phyloP scores from a whole-genome alignment of 192 early-diverging fungal genomes.

The Rhizoclosmatium globosum region DNA sequence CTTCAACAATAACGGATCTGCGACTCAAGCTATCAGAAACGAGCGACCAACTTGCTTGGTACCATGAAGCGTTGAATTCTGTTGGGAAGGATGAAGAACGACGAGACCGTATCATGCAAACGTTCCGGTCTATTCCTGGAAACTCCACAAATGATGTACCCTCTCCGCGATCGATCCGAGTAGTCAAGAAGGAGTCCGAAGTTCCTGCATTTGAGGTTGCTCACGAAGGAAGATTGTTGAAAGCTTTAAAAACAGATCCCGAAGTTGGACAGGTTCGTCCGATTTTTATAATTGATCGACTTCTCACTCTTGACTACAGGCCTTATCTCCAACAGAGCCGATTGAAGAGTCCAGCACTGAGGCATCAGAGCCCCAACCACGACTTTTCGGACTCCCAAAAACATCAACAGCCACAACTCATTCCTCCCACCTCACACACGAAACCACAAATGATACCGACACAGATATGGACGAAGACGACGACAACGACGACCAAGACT shows the following conservation, averaged over 20 bases:
- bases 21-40: slow-evolving; percentile 49
- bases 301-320: background rate
- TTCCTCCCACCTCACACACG: slow-evolving; percentile 1
- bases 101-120: background rate
- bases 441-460: slow-evolving; percentile 10
- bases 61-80: slow-evolving; percentile 52
- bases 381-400: slow-evolving; percentile 36
- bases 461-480: background rate
- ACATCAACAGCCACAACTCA: background rate
- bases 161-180: background rate
- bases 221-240: slow-evolving; percentile 42
- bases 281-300: background rate
- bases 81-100: slow-evolving; percentile 31
- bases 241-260: slow-evolving; percentile 42
- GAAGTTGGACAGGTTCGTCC: slow-evolving; percentile 35
- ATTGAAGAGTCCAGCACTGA: background rate
- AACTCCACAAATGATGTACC: slow-evolving; percentile 14
- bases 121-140: background rate
- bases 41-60: slow-evolving; percentile 58
- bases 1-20: slow-evolving; percentile 50
- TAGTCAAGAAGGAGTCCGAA: background rate
- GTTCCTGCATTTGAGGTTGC: slow-evolving; percentile 22
- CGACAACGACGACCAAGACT: background rate
- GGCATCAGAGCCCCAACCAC: background rate
- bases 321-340: background rate